Evolutionary conservation across 495 filamentous ascomycete species (phyloP).

Genomic region (Thozetella sp.): DNA sequence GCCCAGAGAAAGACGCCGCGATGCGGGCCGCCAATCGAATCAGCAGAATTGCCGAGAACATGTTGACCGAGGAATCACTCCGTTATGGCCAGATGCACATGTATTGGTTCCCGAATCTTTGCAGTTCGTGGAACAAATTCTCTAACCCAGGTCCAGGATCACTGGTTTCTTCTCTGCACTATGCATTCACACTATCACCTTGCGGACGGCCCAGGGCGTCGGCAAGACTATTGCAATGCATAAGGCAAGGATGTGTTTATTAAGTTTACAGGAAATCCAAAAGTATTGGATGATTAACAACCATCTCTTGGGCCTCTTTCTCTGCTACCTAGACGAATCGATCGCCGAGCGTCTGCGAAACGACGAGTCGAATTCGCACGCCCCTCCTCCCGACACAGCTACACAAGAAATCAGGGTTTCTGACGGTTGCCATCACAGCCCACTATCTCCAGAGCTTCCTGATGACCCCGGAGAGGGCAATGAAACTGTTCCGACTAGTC

Average conservation of each 20-base stretch:
- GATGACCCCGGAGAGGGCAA: too few species aligned
- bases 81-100: background rate
- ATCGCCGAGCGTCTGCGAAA: background rate
- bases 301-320: background rate
- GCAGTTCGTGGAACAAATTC: too few species aligned
- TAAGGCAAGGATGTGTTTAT: background rate
- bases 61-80: background rate
- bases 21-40: background rate
- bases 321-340: background rate
- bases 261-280: background rate
- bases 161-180: background rate
- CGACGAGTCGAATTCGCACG: too few species aligned
- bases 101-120: too few species aligned
- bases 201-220: background rate
- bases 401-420: too few species aligned
- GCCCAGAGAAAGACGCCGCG: background rate
- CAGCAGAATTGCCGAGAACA: background rate
- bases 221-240: background rate
- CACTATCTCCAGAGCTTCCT: too few species aligned
- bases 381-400: too few species aligned
- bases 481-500: too few species aligned
- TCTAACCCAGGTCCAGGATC: too few species aligned
- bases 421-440: too few species aligned
- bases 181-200: background rate
- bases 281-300: background rate